phyloP scores from a whole-genome alignment of 805 yeast species.

The Lipomyces starkeyi region DNA sequence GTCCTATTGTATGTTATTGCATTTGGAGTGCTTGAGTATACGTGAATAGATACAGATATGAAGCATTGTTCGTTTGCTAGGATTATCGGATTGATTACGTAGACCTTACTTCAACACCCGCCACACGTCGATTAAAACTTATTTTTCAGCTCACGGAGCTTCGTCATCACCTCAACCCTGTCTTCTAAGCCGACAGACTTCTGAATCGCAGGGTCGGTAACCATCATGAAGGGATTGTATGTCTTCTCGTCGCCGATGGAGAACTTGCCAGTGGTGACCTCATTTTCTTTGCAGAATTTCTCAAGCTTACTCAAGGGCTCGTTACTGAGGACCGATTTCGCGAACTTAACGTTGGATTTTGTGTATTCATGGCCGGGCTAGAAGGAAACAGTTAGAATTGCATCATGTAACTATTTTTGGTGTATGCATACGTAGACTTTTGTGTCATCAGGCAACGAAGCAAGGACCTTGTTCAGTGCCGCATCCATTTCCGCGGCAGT shows the following conservation, averaged over 20 bases:
- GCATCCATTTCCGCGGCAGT: conserved; percentile 76
- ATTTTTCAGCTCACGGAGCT: conserved; percentile 79
- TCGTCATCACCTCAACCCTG: conserved; percentile 67
- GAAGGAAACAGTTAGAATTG: not conserved
- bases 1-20: not conserved
- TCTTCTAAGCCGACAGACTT: conserved; percentile 60
- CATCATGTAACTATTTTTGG: not conserved
- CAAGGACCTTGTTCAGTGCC: conserved; percentile 66
- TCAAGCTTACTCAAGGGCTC: conserved; percentile 63
- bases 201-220: conserved; percentile 63
- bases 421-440: conserved; percentile 58
- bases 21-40: not conserved
- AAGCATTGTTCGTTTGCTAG: not conserved
- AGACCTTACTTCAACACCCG: not conserved
- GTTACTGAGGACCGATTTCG: conserved; percentile 63
- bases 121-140: conserved; percentile 13
- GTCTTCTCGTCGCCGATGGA: conserved; percentile 81
- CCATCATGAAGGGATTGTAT: conserved; percentile 89
- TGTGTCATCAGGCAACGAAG: conserved; percentile 68
- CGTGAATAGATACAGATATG: not conserved
- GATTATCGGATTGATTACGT: not conserved
- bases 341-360: conserved; percentile 76
- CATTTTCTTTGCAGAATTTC: conserved; percentile 58
- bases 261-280: conserved; percentile 82
- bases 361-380: conserved; percentile 96